These are phyloP conservation scores for Cercophora samala DNA, from an alignment of 495 filamentous ascomycete genomes.

Conservation along the genomic window DNA sequence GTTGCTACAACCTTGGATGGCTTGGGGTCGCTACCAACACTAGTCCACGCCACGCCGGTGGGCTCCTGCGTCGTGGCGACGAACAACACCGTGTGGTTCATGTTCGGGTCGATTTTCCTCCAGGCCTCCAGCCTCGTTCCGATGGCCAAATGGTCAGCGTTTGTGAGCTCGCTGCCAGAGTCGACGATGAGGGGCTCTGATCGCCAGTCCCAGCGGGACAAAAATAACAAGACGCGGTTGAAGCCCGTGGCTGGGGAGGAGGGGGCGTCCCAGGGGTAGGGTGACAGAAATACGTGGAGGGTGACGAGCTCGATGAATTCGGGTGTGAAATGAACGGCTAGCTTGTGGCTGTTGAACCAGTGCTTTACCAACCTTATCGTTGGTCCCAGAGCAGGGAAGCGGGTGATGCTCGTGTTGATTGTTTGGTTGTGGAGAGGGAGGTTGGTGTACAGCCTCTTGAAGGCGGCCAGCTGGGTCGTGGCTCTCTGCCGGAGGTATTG, in stretches of 20 bases:
- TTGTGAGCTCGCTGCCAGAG: constrained; percentile 54
- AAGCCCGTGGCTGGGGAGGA: constrained; percentile 80
- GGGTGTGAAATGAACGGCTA: constrained; percentile 68
- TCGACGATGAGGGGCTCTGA: constrained; percentile 76
- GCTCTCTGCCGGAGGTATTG: constrained; percentile 61
- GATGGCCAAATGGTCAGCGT: constrained; percentile 57
- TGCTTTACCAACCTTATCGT: constrained; percentile 84
- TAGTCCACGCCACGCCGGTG: constrained; percentile 78
- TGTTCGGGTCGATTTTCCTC: constrained; percentile 80
- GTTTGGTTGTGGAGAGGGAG: constrained; percentile 76
- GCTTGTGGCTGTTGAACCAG: constrained; percentile 84
- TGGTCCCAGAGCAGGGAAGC: constrained; percentile 75
- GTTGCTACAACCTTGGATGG: constrained; percentile 80
- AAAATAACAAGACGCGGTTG: constrained; percentile 67
- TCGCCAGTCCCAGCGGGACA: constrained; percentile 91
- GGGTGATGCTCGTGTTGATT: constrained; percentile 71
- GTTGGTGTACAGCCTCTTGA: constrained; percentile 68
- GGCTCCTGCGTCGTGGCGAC: constrained; percentile 74
- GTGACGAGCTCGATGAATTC: constrained; percentile 81
- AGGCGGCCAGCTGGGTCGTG: constrained; percentile 61
- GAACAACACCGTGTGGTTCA: constrained; percentile 81
- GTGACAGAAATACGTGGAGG: constrained; percentile 70
- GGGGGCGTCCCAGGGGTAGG: constrained; percentile 76
- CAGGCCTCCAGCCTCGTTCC: constrained; percentile 70
- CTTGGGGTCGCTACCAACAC: constrained; percentile 41